These are phyloP conservation scores for Penicilliopsis zonata DNA, from an alignment of 495 filamentous ascomycete species.

Conservation along the genomic window DNA sequence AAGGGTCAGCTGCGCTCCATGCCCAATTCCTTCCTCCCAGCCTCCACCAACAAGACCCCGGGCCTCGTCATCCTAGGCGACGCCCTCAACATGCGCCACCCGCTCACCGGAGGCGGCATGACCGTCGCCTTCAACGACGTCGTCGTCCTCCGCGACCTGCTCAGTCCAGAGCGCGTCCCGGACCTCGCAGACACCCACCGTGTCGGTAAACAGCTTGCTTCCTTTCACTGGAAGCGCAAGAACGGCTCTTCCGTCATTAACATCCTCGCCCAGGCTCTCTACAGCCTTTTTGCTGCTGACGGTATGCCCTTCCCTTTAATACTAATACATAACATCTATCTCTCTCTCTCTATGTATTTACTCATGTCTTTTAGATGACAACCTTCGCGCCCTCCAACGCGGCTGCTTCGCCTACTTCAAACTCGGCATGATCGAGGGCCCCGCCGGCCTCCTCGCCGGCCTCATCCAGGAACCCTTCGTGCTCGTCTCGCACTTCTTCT, in stretches of 20 bases:
- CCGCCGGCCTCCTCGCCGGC: slow-evolving; percentile 73
- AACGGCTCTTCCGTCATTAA: slow-evolving; percentile 77
- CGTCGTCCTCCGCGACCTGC: slow-evolving; percentile 56
- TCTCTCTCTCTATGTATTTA: neutral
- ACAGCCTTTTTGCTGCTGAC: slow-evolving; percentile 79
- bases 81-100: slow-evolving; percentile 95
- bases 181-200: slow-evolving; percentile 50
- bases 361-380: slow-evolving; percentile 33
- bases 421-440: slow-evolving; percentile 61
- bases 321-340: slow-evolving; percentile 3
- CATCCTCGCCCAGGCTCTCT: slow-evolving; percentile 87
- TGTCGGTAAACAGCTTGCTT: slow-evolving; percentile 55
- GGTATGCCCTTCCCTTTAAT: slow-evolving; percentile 25
- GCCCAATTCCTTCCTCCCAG: slow-evolving; percentile 88
- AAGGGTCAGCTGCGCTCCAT: slow-evolving; percentile 63
- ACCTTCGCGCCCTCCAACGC: slow-evolving; percentile 68
- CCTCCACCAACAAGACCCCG: slow-evolving; percentile 53
- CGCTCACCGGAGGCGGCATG: slow-evolving; percentile 90
- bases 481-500: slow-evolving; percentile 88
- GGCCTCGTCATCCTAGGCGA: slow-evolving; percentile 81
- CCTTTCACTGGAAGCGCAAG: slow-evolving; percentile 86
- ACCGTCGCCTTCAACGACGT: slow-evolving; percentile 89
- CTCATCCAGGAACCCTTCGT: slow-evolving; percentile 66
- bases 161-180: slow-evolving; percentile 54
- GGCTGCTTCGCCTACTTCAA: slow-evolving; percentile 95